Conservation (phyloP, 805 yeast species). For the Teunomyces tritomae region DNA sequence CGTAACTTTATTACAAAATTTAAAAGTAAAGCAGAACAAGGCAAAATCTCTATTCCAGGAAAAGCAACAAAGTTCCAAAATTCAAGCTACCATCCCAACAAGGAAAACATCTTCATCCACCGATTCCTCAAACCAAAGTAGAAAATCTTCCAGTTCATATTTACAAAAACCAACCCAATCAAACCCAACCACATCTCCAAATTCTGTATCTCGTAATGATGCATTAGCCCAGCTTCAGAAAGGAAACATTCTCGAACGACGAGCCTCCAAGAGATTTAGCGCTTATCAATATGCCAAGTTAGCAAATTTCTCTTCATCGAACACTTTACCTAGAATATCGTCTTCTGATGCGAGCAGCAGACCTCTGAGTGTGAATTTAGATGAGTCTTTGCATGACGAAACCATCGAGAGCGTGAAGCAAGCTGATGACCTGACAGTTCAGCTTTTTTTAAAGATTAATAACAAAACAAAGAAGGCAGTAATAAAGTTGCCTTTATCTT, state of each 20-base stretch:
- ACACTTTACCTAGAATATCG: constrained; percentile 12
- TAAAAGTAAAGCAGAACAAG: constrained; percentile 74
- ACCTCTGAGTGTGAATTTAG: constrained; percentile 1
- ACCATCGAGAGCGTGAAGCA: not conserved
- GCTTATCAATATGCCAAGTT: constrained; percentile 88
- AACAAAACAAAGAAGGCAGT: constrained; percentile 55
- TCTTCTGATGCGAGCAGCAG: constrained; percentile 5
- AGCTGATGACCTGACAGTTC: constrained; percentile 4
- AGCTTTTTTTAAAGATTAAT: constrained; percentile 49
- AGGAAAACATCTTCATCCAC: not conserved
- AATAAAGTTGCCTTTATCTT: constrained; percentile 44
- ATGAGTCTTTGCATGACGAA: not conserved
- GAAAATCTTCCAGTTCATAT: constrained; percentile 3
- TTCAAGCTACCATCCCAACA: not conserved
- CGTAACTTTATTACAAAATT: constrained; percentile 70
- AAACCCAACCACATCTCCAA: not conserved
- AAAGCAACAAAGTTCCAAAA: constrained; percentile 11
- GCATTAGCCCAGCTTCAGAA: constrained; percentile 78
- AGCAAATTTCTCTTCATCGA: constrained; percentile 36
- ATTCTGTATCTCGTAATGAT: constrained; percentile 32
- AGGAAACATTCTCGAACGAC: constrained; percentile 78
- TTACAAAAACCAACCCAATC: not conserved
- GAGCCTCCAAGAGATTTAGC: constrained; percentile 91
- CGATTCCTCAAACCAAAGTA: constrained; percentile 2
- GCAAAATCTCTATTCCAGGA: constrained; percentile 40